Base-by-base conservation (phyloP, 2,329 filamentous ascomycete species). In the Tolypocladium tundrense region DNA sequence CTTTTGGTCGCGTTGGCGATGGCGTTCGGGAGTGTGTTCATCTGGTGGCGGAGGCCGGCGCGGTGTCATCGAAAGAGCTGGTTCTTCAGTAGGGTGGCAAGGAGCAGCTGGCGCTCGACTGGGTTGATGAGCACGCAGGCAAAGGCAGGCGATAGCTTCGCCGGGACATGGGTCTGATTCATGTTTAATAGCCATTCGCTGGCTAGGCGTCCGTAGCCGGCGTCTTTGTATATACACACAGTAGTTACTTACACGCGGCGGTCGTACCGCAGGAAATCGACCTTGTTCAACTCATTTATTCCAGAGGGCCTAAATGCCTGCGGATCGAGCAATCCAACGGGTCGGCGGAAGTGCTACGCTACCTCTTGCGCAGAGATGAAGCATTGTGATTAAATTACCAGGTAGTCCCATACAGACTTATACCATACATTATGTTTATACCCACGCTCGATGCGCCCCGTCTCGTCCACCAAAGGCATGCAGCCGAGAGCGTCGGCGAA, bases 391-490 rank as follows among this genome's bases (percentile, higher is more conserved):
- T 6, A 37, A 19, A n/a, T 19, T 10, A 31, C 50, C 50, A 52
- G 11, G 8, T 35, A 35, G 16, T 52, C 50, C 50, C 14, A 52
- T 11, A 19, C 16, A 16, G 50, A 52, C 50, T 52, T 35, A 5
- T 52, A 52, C 50, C 50, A 52, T n/a, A 52, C 50, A n/a, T 52
- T 52, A 14, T 52, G 50, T 13, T 37, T 52, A 13, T 37, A 52
- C 14, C 70, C 70, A 8, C 63, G 67, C n/a, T 69, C 63, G 16
- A 72, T 66, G 48, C 68, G 69, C 21, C 65, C 66, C 3, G 64
- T 66, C 61, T 70, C 69, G 24, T 71, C 63, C 9, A 72, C 56
- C 51, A 74, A 60, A 3, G 71, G 70, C 64, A 73, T 69, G 45
- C 71, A 73, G 4, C 67, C 66, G 54, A 73, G 68, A 54, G 70